phyloP scores from a whole-genome alignment of 2,329 filamentous ascomycete species.

The Pseudocercospora cruenta region DNA sequence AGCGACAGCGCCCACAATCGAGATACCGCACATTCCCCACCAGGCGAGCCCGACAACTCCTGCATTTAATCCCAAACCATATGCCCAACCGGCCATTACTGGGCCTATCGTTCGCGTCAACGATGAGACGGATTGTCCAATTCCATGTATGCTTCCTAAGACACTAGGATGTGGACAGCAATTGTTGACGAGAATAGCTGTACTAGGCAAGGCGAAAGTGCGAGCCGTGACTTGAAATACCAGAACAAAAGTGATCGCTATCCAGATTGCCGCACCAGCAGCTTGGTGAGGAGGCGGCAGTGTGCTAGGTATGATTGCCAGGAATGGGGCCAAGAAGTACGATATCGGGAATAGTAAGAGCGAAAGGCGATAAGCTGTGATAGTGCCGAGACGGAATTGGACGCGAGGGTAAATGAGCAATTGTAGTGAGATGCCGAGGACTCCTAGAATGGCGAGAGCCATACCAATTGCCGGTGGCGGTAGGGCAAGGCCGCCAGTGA shows the following conservation, averaged over 20 bases:
- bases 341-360: conserved; percentile 50
- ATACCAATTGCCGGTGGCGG: conserved; percentile 53
- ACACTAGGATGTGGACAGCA: conserved; percentile 60
- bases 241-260: conserved; percentile 46
- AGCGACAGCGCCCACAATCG: conserved; percentile 60
- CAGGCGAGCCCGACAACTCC: conserved; percentile 61
- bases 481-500: conserved; percentile 54
- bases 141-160: conserved; percentile 61
- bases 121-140: conserved; percentile 60
- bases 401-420: conserved; percentile 51
- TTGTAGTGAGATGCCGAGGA: conserved; percentile 52
- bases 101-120: conserved; percentile 60
- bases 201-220: conserved; percentile 59
- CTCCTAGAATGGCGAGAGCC: conserved; percentile 52
- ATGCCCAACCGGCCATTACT: conserved; percentile 55
- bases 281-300: conserved; percentile 45
- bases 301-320: conserved; percentile 47
- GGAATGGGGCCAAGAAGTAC: conserved; percentile 49
- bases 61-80: conserved; percentile 55
- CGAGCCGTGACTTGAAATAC: conserved; percentile 51
- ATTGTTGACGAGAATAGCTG: conserved; percentile 65
- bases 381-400: conserved; percentile 47
- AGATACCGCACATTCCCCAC: conserved; percentile 60
- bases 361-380: conserved; percentile 46
- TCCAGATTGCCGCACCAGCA: conserved; percentile 47